phyloP scores from a whole-genome alignment of 768 basidiomycete genomes.

The Xerocomus potaroensis region DNA sequence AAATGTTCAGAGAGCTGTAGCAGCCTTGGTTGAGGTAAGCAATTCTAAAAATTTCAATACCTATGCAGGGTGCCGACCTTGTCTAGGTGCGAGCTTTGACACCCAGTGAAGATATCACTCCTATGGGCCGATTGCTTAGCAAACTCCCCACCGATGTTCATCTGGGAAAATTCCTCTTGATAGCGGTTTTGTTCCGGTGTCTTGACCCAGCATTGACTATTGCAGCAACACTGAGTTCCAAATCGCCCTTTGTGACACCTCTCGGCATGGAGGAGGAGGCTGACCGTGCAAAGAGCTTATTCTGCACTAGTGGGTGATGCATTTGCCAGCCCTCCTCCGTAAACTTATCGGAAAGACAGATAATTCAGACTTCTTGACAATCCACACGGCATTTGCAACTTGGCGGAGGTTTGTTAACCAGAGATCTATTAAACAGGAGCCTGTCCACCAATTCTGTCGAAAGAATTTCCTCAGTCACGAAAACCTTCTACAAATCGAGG shows the following conservation, averaged over 20 bases:
- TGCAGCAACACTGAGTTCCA: constrained; percentile 86
- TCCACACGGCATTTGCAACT: constrained; percentile 83
- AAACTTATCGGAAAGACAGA: constrained; percentile 42
- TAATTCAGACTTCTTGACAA: constrained; percentile 91
- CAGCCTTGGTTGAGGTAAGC: constrained; percentile 89
- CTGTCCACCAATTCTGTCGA: constrained; percentile 73
- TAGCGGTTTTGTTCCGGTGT: constrained; percentile 81
- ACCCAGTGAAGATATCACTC: constrained; percentile 82
- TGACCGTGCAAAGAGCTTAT: constrained; percentile 74
- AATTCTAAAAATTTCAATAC: neutral
- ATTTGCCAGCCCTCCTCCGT: neutral
- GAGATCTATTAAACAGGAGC: constrained; percentile 54
- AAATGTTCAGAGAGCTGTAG: constrained; percentile 89
- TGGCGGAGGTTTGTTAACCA: constrained; percentile 76
- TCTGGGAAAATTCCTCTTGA: constrained; percentile 87
- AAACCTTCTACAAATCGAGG: constrained; percentile 96
- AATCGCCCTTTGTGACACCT: constrained; percentile 89
- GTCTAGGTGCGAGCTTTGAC: constrained; percentile 82
- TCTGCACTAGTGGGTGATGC: constrained; percentile 59
- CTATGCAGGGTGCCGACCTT: neutral
- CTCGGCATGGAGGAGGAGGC: constrained; percentile 86
- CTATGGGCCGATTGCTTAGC: constrained; percentile 86
- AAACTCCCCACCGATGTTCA: constrained; percentile 95
- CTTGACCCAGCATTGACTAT: constrained; percentile 96
- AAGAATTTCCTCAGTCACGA: constrained; percentile 81